Evolutionary conservation across 371 early-diverging fungal genomes (phyloP), one percentile per base, ranked within the genome.

Genomic region (Rhizomucor pusillus): DNA sequence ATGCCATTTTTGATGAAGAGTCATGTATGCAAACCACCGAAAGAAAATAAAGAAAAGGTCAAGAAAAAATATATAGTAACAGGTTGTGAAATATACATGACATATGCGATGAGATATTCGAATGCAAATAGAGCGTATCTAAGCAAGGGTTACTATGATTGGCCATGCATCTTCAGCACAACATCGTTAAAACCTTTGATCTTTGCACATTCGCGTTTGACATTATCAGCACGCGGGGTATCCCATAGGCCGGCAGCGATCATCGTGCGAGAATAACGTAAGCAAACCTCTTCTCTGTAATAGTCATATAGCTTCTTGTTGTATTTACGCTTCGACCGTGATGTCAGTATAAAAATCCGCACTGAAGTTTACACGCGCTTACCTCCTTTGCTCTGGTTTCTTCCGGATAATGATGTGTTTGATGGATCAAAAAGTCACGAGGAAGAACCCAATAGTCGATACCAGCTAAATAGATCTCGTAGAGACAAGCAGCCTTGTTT

Each of bases 401-500:
- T 49, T 82, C 85, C 0, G 74, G 80, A 52, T 86, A 86, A 54
- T 81, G 77, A 57, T 86, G 87, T 0, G 81, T 79, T 57, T 84
- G 85, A 59, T 86, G 87, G 36, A 86, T 83, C 58, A 85, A 64
- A 59, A 80, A 86, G 61, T 84, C 83, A n/a, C 66, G 55, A 6
- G 87, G 85, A 22, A 85, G 59, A 9, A 84, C 84, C 70, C 80
- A 80, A 52, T 84, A 82, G 51, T 86, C 81, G 44, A 81, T 69
- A 13, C 87, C 87, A 16, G 83, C 75, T 49, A 85, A 66, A 60
- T 78, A 86, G 37, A 85, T 79, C 53, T 86, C 85, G 55, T 81
- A 85, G 40, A 86, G 65, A 55, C 87, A 86, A 9, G 87, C 87
- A 37, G 85, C 84, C 63, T 85, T 86, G 63, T 86, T 86, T 29